Conservation (phyloP, 345 rosid species). For the Salix exigua region DNA sequence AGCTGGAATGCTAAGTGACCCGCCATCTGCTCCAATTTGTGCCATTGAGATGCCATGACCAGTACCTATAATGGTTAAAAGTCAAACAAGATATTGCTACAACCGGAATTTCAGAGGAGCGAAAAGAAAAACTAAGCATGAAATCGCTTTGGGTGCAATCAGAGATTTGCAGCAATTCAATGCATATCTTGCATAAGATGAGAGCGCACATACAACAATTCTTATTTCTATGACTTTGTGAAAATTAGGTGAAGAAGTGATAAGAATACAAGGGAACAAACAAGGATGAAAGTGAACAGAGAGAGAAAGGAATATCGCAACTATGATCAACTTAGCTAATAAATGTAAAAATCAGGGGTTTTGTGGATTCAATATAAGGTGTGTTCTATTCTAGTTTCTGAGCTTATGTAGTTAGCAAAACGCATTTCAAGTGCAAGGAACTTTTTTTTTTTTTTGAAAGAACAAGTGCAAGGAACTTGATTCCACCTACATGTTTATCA, state of each 20-base stretch:
- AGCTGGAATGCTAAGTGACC: constrained; percentile 30
- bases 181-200: background rate
- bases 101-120: background rate
- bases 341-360: background rate
- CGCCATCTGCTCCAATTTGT: constrained; percentile 39
- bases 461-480: background rate
- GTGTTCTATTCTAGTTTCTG: background rate
- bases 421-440: background rate
- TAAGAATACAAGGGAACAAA: background rate
- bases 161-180: background rate
- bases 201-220: background rate
- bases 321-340: background rate
- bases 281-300: background rate
- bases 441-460: too few species aligned
- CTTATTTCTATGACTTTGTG: background rate
- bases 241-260: background rate
- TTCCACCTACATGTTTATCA: background rate
- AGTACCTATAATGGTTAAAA: constrained; percentile 37
- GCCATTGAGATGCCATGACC: constrained; percentile 23
- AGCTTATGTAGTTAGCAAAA: background rate
- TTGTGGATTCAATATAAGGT: background rate
- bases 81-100: constrained; percentile 7
- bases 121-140: background rate
- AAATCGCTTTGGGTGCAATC: constrained; percentile 1
- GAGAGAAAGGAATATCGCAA: background rate